phyloP scores from a whole-genome alignment of 139 green algal genomes.

The Micractinium sp. region DNA sequence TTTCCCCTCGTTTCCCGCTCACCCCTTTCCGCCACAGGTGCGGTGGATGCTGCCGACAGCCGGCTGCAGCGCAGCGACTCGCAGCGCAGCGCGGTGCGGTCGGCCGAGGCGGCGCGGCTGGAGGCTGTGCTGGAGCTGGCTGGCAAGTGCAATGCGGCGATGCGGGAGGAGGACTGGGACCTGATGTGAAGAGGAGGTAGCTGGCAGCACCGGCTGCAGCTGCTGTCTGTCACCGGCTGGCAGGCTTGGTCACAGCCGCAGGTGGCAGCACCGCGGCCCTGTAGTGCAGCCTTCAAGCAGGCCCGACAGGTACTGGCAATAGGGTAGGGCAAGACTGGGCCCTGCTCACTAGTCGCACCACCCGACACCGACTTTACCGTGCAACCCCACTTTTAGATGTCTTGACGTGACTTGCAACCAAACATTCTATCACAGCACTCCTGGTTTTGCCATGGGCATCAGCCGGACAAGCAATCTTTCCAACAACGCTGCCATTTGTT shows the following conservation, averaged over 20 bases:
- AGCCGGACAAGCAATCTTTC: too few species aligned
- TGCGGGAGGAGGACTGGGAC: slow-evolving; percentile 27
- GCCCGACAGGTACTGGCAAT: too few species aligned
- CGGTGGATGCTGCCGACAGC: not conserved
- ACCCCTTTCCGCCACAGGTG: not conserved
- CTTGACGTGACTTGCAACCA: too few species aligned
- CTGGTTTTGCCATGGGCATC: too few species aligned
- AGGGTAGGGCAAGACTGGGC: too few species aligned
- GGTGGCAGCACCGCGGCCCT: not conserved
- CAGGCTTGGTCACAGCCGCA: not conserved
- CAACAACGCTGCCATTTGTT: too few species aligned
- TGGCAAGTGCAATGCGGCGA: slow-evolving; percentile 26
- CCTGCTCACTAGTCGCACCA: too few species aligned
- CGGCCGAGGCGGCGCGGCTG: slow-evolving; percentile 13
- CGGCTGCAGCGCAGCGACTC: not conserved
- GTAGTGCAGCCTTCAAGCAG: too few species aligned
- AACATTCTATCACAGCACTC: too few species aligned
- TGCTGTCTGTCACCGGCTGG: not conserved
- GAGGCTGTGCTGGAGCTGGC: slow-evolving; percentile 24
- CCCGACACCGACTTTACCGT: too few species aligned
- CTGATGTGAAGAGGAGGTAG: slow-evolving; percentile 7
- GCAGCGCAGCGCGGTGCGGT: not conserved
- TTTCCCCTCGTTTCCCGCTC: not conserved
- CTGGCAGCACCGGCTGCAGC: not conserved
- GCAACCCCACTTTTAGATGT: too few species aligned